Evolutionary conservation across 2,329 filamentous ascomycete species (phyloP), one percentile per base, ranked within the genome.

Genomic region (Colletotrichum endophyticum): DNA sequence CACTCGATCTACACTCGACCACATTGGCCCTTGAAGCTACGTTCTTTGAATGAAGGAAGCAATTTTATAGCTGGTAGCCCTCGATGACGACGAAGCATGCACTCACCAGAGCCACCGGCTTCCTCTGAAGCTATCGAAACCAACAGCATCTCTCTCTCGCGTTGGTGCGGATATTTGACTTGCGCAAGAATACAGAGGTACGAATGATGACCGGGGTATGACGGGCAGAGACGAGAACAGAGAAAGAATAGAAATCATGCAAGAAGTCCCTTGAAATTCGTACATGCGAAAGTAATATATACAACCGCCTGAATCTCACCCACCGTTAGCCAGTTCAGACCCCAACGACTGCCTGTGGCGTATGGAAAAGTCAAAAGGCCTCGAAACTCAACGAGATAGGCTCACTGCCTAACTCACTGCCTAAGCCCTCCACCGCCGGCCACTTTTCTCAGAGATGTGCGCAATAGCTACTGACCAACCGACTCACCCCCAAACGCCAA

Each of bases 1-100:
- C n/a, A 2, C 0, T 36, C 34, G 5, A 16, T 0, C 15, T 36
- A 0, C 2, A 19, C 4, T 39, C 16, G 0, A 1, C 6, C 0
- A 44, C 16, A 44, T 44, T 49, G 39, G 9, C 11, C 39, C 0
- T n/a, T n/a, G 19, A 0, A n/a, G 39, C 39, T 49, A 9, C 8
- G 3, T 4, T 11, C 39, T n/a, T 49, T 0, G 39, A 49, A 1
- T 1, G 3, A 1, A 49, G 19, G 19, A 7, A 1, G 19, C 6
- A 4, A n/a, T 22, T 7, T 49, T 49, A 22, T 49, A 22, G 0
- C 39, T 49, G 2, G 1, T n/a, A 3, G 39, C 9, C 19, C 39
- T 49, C 19, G 39, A 44, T 12, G 1, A 49, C 2, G n/a, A 53
- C n/a, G n/a, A 53, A 53, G n/a, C n/a, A 53, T 49, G n/a, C 5